Conservation (phyloP, 331 rosid species). For the Quercus lobata region DNA sequence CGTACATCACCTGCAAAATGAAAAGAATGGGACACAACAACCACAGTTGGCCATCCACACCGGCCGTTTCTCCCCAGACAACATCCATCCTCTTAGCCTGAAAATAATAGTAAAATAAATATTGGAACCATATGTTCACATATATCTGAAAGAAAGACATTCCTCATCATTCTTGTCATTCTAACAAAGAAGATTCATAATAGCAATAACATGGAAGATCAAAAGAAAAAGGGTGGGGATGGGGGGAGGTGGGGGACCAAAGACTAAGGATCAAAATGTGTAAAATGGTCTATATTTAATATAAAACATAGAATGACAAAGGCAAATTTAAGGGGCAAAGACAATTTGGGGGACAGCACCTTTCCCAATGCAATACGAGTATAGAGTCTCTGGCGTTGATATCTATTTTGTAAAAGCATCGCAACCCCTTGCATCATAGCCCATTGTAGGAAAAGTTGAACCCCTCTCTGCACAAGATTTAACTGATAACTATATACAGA, state of each 20-base stretch:
- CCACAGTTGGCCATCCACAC: conserved; percentile 95
- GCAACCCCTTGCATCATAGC: conserved; percentile 99
- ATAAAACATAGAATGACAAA: conserved; percentile 16
- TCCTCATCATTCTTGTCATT: neutral
- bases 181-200: neutral
- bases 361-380: conserved; percentile 98
- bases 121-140: conserved; percentile 9
- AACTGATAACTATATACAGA: neutral
- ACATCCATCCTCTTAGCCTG: conserved; percentile 99
- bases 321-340: neutral
- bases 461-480: conserved; percentile 74
- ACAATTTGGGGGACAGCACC: conserved; percentile 42
- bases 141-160: neutral
- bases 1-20: conserved; percentile 68
- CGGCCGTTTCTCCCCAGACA: conserved; percentile 99
- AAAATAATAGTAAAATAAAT: conserved; percentile 25
- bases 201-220: neutral
- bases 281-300: neutral
- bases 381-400: conserved; percentile 97
- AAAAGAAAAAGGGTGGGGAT: neutral
- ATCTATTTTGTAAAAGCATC: conserved; percentile 97
- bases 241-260: neutral
- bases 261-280: neutral
- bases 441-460: conserved; percentile 95
- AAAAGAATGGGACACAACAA: conserved; percentile 90